Conservation (phyloP, 2,329 filamentous ascomycete genomes). For the Elsinoe ampelina region DNA sequence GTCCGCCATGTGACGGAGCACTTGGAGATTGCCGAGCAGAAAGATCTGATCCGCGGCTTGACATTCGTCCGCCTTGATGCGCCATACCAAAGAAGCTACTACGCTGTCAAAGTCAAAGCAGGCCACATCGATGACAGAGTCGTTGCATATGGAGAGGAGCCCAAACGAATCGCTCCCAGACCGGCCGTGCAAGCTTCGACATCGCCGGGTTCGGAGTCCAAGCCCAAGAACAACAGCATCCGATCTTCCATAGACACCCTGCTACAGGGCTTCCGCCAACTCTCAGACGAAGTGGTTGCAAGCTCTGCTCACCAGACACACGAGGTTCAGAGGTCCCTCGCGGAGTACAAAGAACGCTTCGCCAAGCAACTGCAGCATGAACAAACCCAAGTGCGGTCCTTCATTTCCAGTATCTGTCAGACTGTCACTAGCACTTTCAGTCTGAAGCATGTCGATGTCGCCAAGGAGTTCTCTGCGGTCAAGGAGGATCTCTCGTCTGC, state of each 20-base stretch:
- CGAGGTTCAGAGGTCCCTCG: not conserved
- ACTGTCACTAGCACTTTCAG: not conserved
- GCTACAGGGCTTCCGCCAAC: not conserved
- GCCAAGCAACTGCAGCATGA: not conserved
- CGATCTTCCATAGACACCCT: not conserved
- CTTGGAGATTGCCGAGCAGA: not conserved
- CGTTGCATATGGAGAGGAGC: not conserved
- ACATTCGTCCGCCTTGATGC: not conserved
- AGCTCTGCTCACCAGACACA: not conserved
- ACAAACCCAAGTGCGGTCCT: too few relatives aligned
- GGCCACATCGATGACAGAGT: not conserved
- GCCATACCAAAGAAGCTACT: not conserved
- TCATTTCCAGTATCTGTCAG: not conserved
- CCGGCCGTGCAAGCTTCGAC: not conserved
- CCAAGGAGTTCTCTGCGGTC: not conserved
- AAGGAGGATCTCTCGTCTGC: not conserved
- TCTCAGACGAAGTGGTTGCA: not conserved
- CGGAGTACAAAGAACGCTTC: not conserved
- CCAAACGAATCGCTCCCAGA: not conserved
- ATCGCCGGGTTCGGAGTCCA: not conserved
- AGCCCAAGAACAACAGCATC: not conserved
- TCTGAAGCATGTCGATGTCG: not conserved
- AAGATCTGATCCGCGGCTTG: constrained; percentile 8
- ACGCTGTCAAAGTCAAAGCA: not conserved
- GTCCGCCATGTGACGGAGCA: not conserved